Evolutionary conservation across 768 basidiomycete genomes (phyloP).

Genomic region (Galerina marginata): DNA sequence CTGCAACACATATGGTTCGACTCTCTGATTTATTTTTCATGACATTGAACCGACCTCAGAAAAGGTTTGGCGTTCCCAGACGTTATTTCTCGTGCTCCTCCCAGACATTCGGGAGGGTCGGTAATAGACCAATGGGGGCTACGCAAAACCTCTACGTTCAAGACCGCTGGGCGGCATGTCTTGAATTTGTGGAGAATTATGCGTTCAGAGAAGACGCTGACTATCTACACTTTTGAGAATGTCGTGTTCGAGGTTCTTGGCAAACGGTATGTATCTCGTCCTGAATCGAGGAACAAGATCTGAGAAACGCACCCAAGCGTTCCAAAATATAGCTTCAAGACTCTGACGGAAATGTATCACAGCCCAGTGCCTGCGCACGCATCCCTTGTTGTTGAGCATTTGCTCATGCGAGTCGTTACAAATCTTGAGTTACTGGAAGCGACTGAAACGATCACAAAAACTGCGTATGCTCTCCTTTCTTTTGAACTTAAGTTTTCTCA

Average conservation of each 20-base stretch:
- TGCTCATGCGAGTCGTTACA: slow-evolving; percentile 65
- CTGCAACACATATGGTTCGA: slow-evolving; percentile 60
- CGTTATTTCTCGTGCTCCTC: slow-evolving; percentile 76
- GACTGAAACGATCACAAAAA: slow-evolving; percentile 85
- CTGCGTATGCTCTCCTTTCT: slow-evolving; percentile 64
- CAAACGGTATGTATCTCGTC: slow-evolving; percentile 57
- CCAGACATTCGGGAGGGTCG: slow-evolving; percentile 36
- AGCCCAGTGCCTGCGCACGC: slow-evolving; percentile 63
- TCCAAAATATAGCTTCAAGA: slow-evolving; percentile 70
- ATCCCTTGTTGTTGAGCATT: slow-evolving; percentile 63
- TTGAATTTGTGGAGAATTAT: slow-evolving; percentile 94
- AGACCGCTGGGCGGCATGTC: slow-evolving; percentile 86
- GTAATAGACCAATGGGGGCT: slow-evolving; percentile 70
- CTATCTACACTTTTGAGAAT: slow-evolving; percentile 89
- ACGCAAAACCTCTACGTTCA: slow-evolving; percentile 81
- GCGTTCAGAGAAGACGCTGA: slow-evolving; percentile 79
- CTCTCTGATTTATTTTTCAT: slow-evolving; percentile 2
- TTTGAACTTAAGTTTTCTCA: not conserved
- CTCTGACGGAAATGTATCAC: slow-evolving; percentile 72
- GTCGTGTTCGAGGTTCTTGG: slow-evolving; percentile 82
- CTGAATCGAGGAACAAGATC: not conserved
- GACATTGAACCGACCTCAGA: not conserved
- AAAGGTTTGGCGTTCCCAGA: slow-evolving; percentile 78
- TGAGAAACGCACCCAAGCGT: slow-evolving; percentile 49
- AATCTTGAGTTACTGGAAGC: slow-evolving; percentile 82